Evolutionary conservation across 805 yeast species (phyloP), one percentile per base, ranked within the genome.

Genomic region (Teunomyces stri): DNA sequence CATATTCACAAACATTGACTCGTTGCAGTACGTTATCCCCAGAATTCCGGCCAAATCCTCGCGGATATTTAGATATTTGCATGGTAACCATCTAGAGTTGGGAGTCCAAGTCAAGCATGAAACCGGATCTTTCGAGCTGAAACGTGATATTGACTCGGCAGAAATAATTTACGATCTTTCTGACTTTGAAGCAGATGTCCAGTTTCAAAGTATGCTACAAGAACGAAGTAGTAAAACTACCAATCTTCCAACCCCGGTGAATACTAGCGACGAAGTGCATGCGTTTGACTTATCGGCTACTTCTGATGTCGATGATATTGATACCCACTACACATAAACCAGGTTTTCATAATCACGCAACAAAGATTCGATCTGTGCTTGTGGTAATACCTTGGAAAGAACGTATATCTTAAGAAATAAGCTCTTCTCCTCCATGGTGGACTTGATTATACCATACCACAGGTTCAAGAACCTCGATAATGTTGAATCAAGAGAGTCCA

Each of bases 151-250:
- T 11, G 49, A 52, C 4, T 49, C 53, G n/a, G 57, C 59, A 6
- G 55, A 55, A 30, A 52, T 56, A 1, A 55, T 56, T 6, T 51
- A 56, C 40, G 60, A 59, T 37, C 34, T 59, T n/a, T 55, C 61
- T 10, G 62, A 58, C 20, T 53, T 53, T 35, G 62, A 59, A 39
- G 59, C 54, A 35, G 58, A 57, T 34, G 51, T 45, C 12, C 46
- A 43, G 11, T 56, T 57, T 12, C 53, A 51, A 9, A 22, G 9
- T 22, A 53, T 56, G 60, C 21, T 57, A 9, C 36, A 41, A 25
- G 27, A 25, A 20, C 43, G 47, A 28, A 42, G 40, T 12, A 22
- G 18, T 22, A 7, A 11, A n/a, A n/a, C 29, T 11, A 20, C 28
- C 20, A 22, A 4, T 6, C 13, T 22, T 20, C 21, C 40, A 37